Conservation (phyloP, 495 filamentous ascomycete genomes). For the Talaromyces proteolyticus region DNA sequence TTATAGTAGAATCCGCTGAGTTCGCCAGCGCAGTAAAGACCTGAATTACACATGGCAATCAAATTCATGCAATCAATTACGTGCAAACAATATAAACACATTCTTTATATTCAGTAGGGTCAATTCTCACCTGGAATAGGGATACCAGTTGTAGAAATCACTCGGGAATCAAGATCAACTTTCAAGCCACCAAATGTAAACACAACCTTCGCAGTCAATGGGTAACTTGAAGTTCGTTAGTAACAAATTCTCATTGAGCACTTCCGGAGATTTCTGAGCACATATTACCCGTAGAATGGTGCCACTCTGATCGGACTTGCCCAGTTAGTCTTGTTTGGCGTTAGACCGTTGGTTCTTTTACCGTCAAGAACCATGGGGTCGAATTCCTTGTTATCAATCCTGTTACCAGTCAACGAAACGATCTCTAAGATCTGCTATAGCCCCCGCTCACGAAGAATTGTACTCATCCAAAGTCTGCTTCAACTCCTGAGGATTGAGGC, state of each 20-base stretch:
- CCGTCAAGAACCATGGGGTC: not conserved
- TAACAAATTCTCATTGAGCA: too few species aligned
- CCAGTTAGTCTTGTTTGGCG: not conserved
- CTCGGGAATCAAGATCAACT: not conserved
- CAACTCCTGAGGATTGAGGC: not conserved
- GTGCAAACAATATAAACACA: not conserved
- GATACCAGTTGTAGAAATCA: not conserved
- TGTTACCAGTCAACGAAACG: not conserved
- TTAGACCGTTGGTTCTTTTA: not conserved
- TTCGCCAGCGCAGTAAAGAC: not conserved
- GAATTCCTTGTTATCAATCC: not conserved
- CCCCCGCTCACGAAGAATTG: not conserved
- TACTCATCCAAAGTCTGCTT: not conserved
- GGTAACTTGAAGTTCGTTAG: not conserved
- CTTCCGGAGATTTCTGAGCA: too few species aligned
- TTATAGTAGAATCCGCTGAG: not conserved
- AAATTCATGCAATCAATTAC: too few species aligned
- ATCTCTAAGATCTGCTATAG: not conserved
- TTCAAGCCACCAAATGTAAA: not conserved
- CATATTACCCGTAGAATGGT: not conserved
- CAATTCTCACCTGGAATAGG: slow-evolving; percentile 1
- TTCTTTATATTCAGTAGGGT: too few species aligned
- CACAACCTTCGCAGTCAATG: not conserved
- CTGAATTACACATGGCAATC: not conserved
- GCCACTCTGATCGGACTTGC: not conserved